Evolutionary conservation across 192 early-diverging fungal species (phyloP).

Genomic region (Backusella westeae): DNA sequence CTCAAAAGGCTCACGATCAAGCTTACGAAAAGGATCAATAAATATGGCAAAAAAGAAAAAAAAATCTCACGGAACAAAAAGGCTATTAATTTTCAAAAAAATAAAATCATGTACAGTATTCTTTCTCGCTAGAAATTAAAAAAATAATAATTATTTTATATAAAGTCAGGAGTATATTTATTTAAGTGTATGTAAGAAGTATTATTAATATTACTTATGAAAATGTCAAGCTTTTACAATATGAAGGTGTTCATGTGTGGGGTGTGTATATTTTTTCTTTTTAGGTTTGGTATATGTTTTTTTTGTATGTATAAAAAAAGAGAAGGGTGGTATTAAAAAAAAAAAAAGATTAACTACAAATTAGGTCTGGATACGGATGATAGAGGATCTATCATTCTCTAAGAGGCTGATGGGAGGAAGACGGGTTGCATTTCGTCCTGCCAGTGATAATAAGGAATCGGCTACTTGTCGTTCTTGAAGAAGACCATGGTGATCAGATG

Average conservation of each 20-base stretch:
- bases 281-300: constrained; percentile 3
- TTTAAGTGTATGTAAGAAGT: not conserved
- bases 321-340: not conserved
- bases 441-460: constrained; percentile 25
- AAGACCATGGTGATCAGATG: not conserved
- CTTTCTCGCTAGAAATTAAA: not conserved
- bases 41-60: not conserved
- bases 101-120: constrained; percentile 9
- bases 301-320: not conserved
- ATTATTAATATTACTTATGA: not conserved
- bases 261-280: not conserved
- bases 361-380: not conserved
- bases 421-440: not conserved
- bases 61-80: not conserved
- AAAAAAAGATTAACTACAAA: not conserved
- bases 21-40: constrained; percentile 49
- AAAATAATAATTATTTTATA: not conserved
- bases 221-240: constrained; percentile 4
- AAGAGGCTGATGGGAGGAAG: constrained; percentile 7
- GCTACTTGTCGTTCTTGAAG: constrained; percentile 27
- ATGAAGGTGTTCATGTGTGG: not conserved
- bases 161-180: not conserved
- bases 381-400: constrained; percentile 1
- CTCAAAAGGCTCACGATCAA: constrained; percentile 85
- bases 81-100: not conserved